Evolutionary conservation across 805 yeast species (phyloP).

Genomic region (Candida golubevii): DNA sequence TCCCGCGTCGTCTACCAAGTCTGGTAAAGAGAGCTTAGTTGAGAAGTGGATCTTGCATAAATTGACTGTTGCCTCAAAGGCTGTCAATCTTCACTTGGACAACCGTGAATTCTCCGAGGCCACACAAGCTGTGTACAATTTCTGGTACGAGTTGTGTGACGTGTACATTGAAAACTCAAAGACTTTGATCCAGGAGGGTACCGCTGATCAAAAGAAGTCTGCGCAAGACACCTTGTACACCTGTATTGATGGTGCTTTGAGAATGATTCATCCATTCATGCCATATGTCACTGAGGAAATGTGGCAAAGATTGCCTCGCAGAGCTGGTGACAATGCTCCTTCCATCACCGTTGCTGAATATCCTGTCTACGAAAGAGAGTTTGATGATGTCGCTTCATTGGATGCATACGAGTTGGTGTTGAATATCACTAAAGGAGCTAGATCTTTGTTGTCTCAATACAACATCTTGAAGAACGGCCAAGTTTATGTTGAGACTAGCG

Average conservation of each 20-base stretch:
- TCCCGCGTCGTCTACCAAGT: constrained; percentile 54
- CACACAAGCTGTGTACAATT: constrained; percentile 82
- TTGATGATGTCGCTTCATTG: constrained; percentile 60
- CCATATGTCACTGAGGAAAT: constrained; percentile 95
- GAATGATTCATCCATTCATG: constrained; percentile 96
- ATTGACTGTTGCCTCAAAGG: constrained; percentile 64
- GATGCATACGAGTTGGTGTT: constrained; percentile 79
- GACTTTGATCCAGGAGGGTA: constrained; percentile 86
- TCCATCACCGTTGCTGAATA: constrained; percentile 77
- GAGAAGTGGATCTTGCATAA: constrained; percentile 96
- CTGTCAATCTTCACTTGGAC: constrained; percentile 64
- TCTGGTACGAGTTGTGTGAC: constrained; percentile 96
- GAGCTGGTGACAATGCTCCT: constrained; percentile 61
- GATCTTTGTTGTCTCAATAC: constrained; percentile 90
- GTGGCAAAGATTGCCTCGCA: constrained; percentile 97
- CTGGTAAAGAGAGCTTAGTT: constrained; percentile 84
- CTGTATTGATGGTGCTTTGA: constrained; percentile 85
- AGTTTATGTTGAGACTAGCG: constrained; percentile 71
- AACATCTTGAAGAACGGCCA: constrained; percentile 84
- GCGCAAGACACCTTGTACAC: constrained; percentile 95
- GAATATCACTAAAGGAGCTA: constrained; percentile 82
- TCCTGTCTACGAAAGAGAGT: constrained; percentile 62
- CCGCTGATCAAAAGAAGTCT: constrained; percentile 74
- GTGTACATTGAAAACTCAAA: constrained; percentile 98
- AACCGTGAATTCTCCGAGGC: constrained; percentile 85